Base-by-base conservation (phyloP, 2,329 filamentous ascomycete genomes). In the Cladosporium sphaerospermum region DNA sequence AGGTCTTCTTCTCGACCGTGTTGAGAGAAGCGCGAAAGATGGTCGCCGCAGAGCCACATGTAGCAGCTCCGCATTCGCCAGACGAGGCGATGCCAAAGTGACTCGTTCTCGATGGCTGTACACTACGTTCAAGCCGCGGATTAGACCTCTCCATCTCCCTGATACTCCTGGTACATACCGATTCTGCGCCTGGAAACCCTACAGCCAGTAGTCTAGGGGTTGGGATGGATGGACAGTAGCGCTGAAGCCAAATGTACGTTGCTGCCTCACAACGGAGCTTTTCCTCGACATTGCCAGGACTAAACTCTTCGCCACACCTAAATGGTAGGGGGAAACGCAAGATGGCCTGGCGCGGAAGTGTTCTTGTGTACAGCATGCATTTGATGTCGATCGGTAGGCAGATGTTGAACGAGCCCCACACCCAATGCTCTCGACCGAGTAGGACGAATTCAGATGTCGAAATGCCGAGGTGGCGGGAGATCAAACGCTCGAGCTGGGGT, bases 201-300 rank as follows among this genome's bases (percentile, higher is more conserved):
- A 73, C 69, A 2, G 66, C 67, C 50, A 61, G 64, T 33, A 72
- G 56, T 2, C 57, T 55, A 48, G 69, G 69, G 23, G 70, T 68
- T 10, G 67, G 68, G 23, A 75, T 59, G 37, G 59, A 49, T 8
- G 68, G 67, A 54, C 68, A 73, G 44, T 73, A 58, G 13, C 69
- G 59, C 36, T 68, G 58, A 3, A 74, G 60, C 69, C 68, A 74
- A 18, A 67, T 61, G 56, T 69, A 75, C 2, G 70, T 70, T 2
- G 65, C 71, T 10, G 65, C 70, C 60, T 75, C 71, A 53, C 61
- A 61, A 14, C 64, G 56, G 2, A 75, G 14, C 62, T 76, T 76
- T 61, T 76, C 73, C 33, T 76, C 68, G 11, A 67, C 64, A 40
- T 67, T 74, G 10, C 72, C 73, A 10, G 71, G 71, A 52, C 64